phyloP scores from a whole-genome alignment of 495 filamentous ascomycete genomes.

The Penicillium odoratum region DNA sequence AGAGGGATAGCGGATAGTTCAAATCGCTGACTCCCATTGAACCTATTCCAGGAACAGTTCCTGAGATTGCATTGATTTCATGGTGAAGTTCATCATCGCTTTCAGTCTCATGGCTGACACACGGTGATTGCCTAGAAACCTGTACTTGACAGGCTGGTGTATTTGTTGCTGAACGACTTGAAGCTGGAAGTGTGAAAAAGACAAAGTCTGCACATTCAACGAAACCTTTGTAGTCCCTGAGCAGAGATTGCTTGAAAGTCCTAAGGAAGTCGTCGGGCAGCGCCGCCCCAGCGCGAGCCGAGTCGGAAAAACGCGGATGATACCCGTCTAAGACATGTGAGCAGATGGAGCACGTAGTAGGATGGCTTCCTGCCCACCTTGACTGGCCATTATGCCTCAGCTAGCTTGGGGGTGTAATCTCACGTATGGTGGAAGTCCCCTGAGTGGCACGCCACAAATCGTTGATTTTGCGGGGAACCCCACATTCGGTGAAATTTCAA shows the following conservation, averaged over 20 bases:
- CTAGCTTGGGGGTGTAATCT: background rate
- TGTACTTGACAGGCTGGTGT: background rate
- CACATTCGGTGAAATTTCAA: background rate
- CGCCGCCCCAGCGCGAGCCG: too few relatives aligned
- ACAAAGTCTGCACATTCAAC: background rate
- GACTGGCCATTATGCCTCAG: background rate
- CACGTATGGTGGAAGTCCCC: background rate
- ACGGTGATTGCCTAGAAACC: background rate
- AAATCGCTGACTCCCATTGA: background rate
- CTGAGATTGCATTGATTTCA: background rate
- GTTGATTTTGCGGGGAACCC: background rate
- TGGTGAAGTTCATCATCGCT: background rate
- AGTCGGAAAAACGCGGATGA: background rate
- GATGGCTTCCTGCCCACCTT: background rate
- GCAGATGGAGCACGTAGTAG: background rate
- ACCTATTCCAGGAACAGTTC: background rate
- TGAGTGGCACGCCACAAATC: background rate
- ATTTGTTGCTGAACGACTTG: background rate
- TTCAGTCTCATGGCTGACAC: background rate
- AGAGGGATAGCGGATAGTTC: background rate
- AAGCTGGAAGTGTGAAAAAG: background rate
- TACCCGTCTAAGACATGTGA: background rate
- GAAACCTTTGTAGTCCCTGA: background rate
- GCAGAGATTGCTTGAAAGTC: background rate
- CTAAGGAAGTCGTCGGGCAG: background rate